Conservation (phyloP, 2,329 filamentous ascomycete species). For the Aspergillus eucalypticola region DNA sequence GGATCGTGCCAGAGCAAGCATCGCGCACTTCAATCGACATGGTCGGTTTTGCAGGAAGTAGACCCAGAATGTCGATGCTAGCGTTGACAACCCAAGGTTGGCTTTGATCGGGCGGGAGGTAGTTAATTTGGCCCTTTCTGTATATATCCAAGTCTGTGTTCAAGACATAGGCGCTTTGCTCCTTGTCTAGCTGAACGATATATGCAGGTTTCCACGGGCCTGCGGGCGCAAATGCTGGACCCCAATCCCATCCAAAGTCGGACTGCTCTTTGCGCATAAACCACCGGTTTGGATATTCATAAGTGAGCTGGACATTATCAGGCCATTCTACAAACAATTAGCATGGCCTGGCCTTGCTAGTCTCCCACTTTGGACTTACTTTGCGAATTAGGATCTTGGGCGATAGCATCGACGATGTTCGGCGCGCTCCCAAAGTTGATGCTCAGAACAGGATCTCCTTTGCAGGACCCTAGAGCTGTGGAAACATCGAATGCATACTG, state of each 20-base stretch:
- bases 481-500: slow-evolving; percentile 63
- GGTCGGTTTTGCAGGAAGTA: slow-evolving; percentile 44
- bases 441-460: slow-evolving; percentile 41
- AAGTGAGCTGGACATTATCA: slow-evolving; percentile 48
- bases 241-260: slow-evolving; percentile 68
- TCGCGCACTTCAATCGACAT: slow-evolving; percentile 54
- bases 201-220: slow-evolving; percentile 64
- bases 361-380: slow-evolving; percentile 27
- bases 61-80: slow-evolving; percentile 59
- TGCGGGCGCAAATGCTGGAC: slow-evolving; percentile 61
- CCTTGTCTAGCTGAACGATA: slow-evolving; percentile 52
- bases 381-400: slow-evolving; percentile 51
- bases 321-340: slow-evolving; percentile 48
- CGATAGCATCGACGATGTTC: slow-evolving; percentile 55
- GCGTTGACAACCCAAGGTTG: slow-evolving; percentile 63
- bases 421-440: slow-evolving; percentile 61
- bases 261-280: slow-evolving; percentile 63
- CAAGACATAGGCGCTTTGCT: slow-evolving; percentile 48
- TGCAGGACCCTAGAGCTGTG: slow-evolving; percentile 46
- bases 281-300: slow-evolving; percentile 56
- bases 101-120: slow-evolving; percentile 58
- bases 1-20: slow-evolving; percentile 37
- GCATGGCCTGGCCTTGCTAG: not conserved
- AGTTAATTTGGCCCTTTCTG: slow-evolving; percentile 59
- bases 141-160: slow-evolving; percentile 62